These are phyloP conservation scores for Cladosporium sp. DNA, from an alignment of 2,329 filamentous ascomycete species.

Conservation along the genomic window DNA sequence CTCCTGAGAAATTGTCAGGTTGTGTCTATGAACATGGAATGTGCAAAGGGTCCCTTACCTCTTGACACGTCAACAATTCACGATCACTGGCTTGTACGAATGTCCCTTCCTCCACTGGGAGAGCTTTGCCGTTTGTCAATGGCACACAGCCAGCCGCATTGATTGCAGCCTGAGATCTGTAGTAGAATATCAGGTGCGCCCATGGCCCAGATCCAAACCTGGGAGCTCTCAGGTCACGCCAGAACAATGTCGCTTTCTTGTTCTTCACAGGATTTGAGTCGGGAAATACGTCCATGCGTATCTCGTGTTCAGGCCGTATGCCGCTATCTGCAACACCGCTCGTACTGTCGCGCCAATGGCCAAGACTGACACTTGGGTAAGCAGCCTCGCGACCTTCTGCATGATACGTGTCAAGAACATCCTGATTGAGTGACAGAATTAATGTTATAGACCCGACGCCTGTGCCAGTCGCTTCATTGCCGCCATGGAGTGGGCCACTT, in stretches of 20 bases:
- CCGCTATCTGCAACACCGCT: conserved; percentile 18
- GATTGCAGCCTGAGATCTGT: conserved; percentile 30
- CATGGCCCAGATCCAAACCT: conserved; percentile 35
- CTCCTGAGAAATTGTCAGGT: not conserved
- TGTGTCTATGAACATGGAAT: too few relatives aligned
- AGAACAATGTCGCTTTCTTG: conserved; percentile 5
- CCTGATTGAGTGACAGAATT: conserved; percentile 18
- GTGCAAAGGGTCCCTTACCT: not conserved
- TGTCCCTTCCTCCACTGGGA: not conserved
- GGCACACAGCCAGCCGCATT: conserved; percentile 19
- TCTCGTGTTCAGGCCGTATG: conserved; percentile 20
- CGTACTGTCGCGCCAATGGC: conserved; percentile 16
- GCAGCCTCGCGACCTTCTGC: conserved; percentile 13
- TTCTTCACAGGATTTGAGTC: conserved; percentile 6
- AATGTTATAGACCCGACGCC: conserved; percentile 22
- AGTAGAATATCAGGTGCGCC: conserved; percentile 40
- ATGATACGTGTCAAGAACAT: conserved; percentile 14
- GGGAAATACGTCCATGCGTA: conserved; percentile 17
- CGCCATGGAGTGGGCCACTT: not conserved
- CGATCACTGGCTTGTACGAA: conserved; percentile 10
- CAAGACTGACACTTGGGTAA: conserved; percentile 15
- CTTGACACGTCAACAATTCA: not conserved
- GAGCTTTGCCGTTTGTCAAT: not conserved
- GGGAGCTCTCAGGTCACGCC: conserved; percentile 14
- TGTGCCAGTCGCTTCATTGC: not conserved